Evolutionary conservation across 2,329 filamentous ascomycete species (phyloP), one percentile per base, ranked within the genome.

Genomic region (Lachnellula arida): DNA sequence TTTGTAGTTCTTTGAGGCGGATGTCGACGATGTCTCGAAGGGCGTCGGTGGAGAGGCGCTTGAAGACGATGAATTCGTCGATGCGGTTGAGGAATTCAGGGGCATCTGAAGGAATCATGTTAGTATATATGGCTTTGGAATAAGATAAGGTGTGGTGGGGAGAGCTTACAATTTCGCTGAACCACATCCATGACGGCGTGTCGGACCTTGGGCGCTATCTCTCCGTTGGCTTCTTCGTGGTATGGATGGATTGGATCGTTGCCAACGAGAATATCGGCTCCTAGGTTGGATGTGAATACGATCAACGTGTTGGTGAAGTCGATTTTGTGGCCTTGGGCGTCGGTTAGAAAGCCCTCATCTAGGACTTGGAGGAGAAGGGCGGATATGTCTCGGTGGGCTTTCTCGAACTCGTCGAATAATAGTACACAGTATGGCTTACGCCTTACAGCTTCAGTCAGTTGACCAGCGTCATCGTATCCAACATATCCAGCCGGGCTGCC

Each of bases 291-390:
- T 0, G 94, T 97, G 54, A 99, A 81, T 2, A 97, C 93, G 63
- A 97, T 97, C 67, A 97, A 88, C 7, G 93, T 97, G 73, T 97
- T 97, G 59, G 89, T 82, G 78, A 97, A 97, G 70, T 97, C 94
- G 57, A 99, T 88, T 73, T 94, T 96, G 76, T 96, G 92, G 34
- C 94, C 94, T 74, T 97, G 93, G 0, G 91, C 86, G 70, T 97
- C 94, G 0, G 93, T 97, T 49, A 99, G 81, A 76, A 94, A 97
- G 2, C 94, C 94, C 71, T 97, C 94, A 68, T 97, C 94, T 0
- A 99, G 82, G 0, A 97, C 93, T 72, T 97, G 94, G 4, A 99
- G 81, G 4, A 99, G 81, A 3, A 99, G 78, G 0, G 92, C 88
- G 0, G 91, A 95, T 62, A 97, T 97, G 66, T 99, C 94, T 53